These are phyloP conservation scores for Eustoma russellianum DNA, from an alignment of 257 asterid species.

Conservation along the genomic window DNA sequence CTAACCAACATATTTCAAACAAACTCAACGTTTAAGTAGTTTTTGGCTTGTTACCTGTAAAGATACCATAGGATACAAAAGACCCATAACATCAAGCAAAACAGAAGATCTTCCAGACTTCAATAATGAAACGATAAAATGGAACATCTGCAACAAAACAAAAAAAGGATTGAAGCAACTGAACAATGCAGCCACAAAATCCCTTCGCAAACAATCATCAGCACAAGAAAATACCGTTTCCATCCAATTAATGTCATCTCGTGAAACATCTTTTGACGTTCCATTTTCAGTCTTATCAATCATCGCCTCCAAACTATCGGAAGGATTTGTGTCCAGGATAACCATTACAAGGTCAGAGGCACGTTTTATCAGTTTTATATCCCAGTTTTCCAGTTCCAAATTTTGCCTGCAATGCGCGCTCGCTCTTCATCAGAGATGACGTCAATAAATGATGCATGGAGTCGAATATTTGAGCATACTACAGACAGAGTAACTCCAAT, in stretches of 20 bases:
- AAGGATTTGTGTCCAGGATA: slow-evolving; percentile 55
- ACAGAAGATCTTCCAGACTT: slow-evolving; percentile 95
- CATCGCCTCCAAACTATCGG: slow-evolving; percentile 42
- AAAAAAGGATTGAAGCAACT: slow-evolving; percentile 11
- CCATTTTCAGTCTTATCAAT: slow-evolving; percentile 39
- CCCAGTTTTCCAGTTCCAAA: slow-evolving; percentile 46
- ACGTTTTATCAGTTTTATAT: slow-evolving; percentile 44
- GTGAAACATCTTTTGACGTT: slow-evolving; percentile 43
- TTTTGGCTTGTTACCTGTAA: slow-evolving; percentile 44
- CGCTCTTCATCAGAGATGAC: slow-evolving; percentile 29
- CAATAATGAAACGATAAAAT: slow-evolving; percentile 82
- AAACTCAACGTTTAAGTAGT: not conserved
- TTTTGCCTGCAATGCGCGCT: slow-evolving; percentile 18
- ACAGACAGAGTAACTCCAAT: slow-evolving; percentile 84
- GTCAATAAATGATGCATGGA: slow-evolving; percentile 38
- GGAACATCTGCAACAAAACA: slow-evolving; percentile 58
- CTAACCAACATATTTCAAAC: no score
- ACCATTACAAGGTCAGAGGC: slow-evolving; percentile 65
- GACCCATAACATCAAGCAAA: slow-evolving; percentile 85
- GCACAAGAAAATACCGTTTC: slow-evolving; percentile 67
- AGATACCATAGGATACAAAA: slow-evolving; percentile 79
- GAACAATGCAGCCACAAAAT: not conserved
- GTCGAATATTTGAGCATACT: slow-evolving; percentile 86
- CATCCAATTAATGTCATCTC: slow-evolving; percentile 94
- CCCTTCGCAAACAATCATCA: slow-evolving; percentile 7